A percentile compares a stretch with the other conserved stretches of the same genome.
These are phyloP conservation scores for Tuber melanosporum DNA, from an alignment of 495 filamentous ascomycete genomes.

Conservation along the genomic window DNA sequence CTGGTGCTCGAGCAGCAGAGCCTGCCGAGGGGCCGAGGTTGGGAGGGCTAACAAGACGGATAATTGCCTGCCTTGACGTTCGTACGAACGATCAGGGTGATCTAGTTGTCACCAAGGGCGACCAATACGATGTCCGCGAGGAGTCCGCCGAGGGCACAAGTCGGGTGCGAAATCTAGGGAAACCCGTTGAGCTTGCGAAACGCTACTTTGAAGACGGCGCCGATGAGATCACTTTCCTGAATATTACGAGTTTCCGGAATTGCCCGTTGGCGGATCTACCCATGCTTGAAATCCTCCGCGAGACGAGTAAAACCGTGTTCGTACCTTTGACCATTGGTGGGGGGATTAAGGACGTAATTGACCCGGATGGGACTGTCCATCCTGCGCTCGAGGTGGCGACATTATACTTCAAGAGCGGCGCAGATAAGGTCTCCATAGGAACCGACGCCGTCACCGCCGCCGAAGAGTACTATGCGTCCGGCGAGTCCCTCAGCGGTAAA, in stretches of 20 bases:
- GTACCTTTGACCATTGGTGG: conserved; percentile 96
- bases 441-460: conserved; percentile 89
- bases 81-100: conserved; percentile 94
- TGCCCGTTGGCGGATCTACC: conserved; percentile 85
- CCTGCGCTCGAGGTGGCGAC: conserved; percentile 86
- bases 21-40: conserved; percentile 40
- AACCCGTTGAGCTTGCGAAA: conserved; percentile 89
- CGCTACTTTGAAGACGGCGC: conserved; percentile 95
- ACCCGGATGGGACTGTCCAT: conserved; percentile 78
- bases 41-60: conserved; percentile 68
- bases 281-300: conserved; percentile 87
- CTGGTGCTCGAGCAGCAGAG: conserved; percentile 22
- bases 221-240: conserved; percentile 93
- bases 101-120: conserved; percentile 94
- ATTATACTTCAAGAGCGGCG: conserved; percentile 95
- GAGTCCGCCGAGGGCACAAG: conserved; percentile 58
- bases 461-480: conserved; percentile 71
- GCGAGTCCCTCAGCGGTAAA: conserved; percentile 62
- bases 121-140: conserved; percentile 99
- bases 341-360: conserved; percentile 83
- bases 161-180: conserved; percentile 84
- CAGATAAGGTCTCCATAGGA: conserved; percentile 98
- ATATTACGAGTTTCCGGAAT: conserved; percentile 95
- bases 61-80: conserved; percentile 95
- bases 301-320: conserved; percentile 85